Conservation (phyloP, 2,329 filamentous ascomycete genomes). For the Rhytidhysteron rufulum region DNA sequence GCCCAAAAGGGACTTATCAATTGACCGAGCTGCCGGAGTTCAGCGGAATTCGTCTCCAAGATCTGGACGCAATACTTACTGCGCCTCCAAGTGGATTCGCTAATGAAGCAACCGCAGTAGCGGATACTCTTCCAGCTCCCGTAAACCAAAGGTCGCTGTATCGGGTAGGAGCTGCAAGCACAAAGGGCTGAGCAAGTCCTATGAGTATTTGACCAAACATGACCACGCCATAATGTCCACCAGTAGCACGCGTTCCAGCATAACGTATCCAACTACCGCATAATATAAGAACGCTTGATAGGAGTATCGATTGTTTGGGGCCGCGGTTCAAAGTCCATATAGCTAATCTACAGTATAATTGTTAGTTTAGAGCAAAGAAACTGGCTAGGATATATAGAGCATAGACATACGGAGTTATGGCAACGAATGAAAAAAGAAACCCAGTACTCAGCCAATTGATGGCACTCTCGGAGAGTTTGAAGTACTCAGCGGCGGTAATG, state of each 20-base stretch:
- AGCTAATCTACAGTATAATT: slow-evolving; percentile 40
- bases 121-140: slow-evolving; percentile 73
- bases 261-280: slow-evolving; percentile 90
- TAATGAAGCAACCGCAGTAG: slow-evolving; percentile 78
- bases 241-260: slow-evolving; percentile 58
- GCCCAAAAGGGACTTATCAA: slow-evolving; percentile 79
- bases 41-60: background rate
- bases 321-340: slow-evolving; percentile 78
- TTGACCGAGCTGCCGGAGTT: slow-evolving; percentile 56
- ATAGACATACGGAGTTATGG: slow-evolving; percentile 58
- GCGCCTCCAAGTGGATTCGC: slow-evolving; percentile 90
- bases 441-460: slow-evolving; percentile 93
- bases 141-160: slow-evolving; percentile 97
- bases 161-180: slow-evolving; percentile 79
- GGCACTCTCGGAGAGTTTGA: slow-evolving; percentile 65
- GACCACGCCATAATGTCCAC: slow-evolving; percentile 68
- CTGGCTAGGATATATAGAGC: background rate
- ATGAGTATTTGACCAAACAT: slow-evolving; percentile 92
- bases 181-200: slow-evolving; percentile 87
- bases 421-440: slow-evolving; percentile 81
- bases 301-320: slow-evolving; percentile 72
- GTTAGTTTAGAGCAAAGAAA: background rate
- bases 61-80: slow-evolving; percentile 38
- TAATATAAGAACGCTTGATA: slow-evolving; percentile 68
- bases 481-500: slow-evolving; percentile 69